These are phyloP conservation scores for Hysterium pulicare DNA, from an alignment of 2,329 filamentous ascomycete genomes.

Conservation along the genomic window DNA sequence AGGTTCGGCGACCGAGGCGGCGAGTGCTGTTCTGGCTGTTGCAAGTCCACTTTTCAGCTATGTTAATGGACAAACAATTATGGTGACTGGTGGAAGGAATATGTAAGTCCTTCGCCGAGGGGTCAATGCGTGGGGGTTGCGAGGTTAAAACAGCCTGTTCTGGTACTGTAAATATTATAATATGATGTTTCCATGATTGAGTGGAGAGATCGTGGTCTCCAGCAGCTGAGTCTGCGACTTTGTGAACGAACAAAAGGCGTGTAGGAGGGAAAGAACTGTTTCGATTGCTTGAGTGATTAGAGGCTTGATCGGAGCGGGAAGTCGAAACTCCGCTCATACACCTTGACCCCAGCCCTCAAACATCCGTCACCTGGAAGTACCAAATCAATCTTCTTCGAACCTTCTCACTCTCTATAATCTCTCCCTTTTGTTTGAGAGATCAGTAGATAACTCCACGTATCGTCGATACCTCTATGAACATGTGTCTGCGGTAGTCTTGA, in stretches of 20 bases:
- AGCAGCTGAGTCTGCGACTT: too few species aligned
- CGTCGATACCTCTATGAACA: slow-evolving; percentile 22
- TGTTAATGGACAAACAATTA: slow-evolving; percentile 82
- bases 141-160: too few species aligned
- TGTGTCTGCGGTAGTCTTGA: slow-evolving; percentile 21
- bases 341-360: slow-evolving; percentile 1
- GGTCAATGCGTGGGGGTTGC: too few species aligned
- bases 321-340: not conserved
- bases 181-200: too few species aligned
- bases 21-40: slow-evolving; percentile 71
- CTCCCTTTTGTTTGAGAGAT: too few species aligned
- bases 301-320: not conserved
- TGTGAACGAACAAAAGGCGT: too few species aligned
- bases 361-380: not conserved
- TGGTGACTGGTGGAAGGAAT: slow-evolving; percentile 73
- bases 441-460: slow-evolving; percentile 13
- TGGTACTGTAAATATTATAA: too few species aligned
- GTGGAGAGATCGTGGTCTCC: too few species aligned
- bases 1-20: slow-evolving; percentile 76
- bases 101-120: too few species aligned
- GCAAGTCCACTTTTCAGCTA: slow-evolving; percentile 81
- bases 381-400: slow-evolving; percentile 2
- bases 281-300: too few species aligned
- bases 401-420: too few species aligned
- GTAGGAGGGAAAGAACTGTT: too few species aligned